Evolutionary conservation across 495 filamentous ascomycete genomes (phyloP), one percentile per base, ranked within the genome.

Genomic region (Trichoderma virens): DNA sequence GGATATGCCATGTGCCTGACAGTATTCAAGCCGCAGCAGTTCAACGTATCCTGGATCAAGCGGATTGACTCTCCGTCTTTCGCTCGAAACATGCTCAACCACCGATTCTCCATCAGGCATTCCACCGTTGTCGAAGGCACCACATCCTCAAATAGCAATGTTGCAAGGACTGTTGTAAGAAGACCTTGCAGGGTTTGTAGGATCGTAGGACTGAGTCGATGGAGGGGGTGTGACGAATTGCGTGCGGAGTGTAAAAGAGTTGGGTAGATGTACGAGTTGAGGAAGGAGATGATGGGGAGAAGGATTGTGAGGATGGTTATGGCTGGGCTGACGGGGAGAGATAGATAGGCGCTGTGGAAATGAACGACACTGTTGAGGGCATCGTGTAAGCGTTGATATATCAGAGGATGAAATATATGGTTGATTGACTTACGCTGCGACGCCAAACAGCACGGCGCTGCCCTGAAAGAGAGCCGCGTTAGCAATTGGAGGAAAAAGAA

Each of bases 1-100:
- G 87, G 88, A 76, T 78, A 88, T 0, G 80, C 79, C 63, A 78
- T 77, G 67, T 91, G 86, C 61, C 70, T 74, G 5, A 80, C 67
- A 25, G 76, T 80, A 31, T 75, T 74, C 14, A 88, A 74, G 2
- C 88, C 88, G 65, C 88, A 91, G 72, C 88, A 91, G 9, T 79
- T 68, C 43, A 90, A 79, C 0, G 74, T 67, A 70, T 90, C 85
- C 64, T 91, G 87, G 65, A 91, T 88, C 9, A 71, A 60, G 59
- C 81, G 73, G 62, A 91, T 85, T 11, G 76, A 70, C 20, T 75
- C 69, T 0, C 64, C 76, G 62, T 88, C 71, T 66, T 85, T 82
- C 0, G 62, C 38, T 0, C 65, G 66, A 65, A 79, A 90, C 62
- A 86, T 67, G 2, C 45, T 28, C 51, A 74, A 69, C 88, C 88